Evolutionary conservation across 768 basidiomycete genomes (phyloP).

Genomic region (Trametes cingulata): DNA sequence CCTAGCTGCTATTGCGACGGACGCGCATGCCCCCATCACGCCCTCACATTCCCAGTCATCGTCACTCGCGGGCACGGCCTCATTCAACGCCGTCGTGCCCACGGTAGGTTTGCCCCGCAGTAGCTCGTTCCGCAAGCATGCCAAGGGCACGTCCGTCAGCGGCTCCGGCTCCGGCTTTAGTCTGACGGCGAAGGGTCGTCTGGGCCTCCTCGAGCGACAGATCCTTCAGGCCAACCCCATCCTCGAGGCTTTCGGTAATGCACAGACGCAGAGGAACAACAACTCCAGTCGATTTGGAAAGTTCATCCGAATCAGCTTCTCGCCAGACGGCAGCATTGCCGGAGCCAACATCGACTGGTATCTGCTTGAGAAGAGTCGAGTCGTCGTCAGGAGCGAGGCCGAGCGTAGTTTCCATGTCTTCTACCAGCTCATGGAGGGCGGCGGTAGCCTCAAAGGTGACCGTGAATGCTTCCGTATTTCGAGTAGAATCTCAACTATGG

Average conservation of each 20-base stretch:
- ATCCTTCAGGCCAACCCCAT: constrained; percentile 98
- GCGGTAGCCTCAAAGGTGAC: constrained; percentile 66
- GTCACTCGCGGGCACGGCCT: constrained; percentile 52
- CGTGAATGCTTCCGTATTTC: constrained; percentile 9
- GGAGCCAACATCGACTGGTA: constrained; percentile 99
- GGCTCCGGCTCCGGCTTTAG: constrained; percentile 44
- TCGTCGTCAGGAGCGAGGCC: constrained; percentile 82
- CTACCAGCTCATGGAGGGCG: constrained; percentile 89
- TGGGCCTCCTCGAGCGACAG: constrained; percentile 91
- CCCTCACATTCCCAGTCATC: constrained; percentile 66
- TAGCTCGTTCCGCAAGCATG: constrained; percentile 54
- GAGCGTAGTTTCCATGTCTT: constrained; percentile 97
- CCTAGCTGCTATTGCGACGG: constrained; percentile 93
- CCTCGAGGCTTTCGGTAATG: constrained; percentile 97
- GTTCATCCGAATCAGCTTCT: constrained; percentile 94
- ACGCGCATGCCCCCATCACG: constrained; percentile 57
- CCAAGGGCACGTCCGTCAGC: constrained; percentile 44
- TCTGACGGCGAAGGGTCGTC: constrained; percentile 65
- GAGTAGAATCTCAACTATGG: constrained; percentile 2
- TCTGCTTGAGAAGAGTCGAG: constrained; percentile 94
- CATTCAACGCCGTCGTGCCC: constrained; percentile 57
- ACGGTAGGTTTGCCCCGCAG: constrained; percentile 69
- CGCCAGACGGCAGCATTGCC: constrained; percentile 90
- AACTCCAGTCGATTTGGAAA: constrained; percentile 99
- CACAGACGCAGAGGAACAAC: constrained; percentile 97